Evolutionary conservation across 176 grass and related monocot species (phyloP), one percentile per base, ranked within the genome.

Genomic region (Dactylis glomerata): DNA sequence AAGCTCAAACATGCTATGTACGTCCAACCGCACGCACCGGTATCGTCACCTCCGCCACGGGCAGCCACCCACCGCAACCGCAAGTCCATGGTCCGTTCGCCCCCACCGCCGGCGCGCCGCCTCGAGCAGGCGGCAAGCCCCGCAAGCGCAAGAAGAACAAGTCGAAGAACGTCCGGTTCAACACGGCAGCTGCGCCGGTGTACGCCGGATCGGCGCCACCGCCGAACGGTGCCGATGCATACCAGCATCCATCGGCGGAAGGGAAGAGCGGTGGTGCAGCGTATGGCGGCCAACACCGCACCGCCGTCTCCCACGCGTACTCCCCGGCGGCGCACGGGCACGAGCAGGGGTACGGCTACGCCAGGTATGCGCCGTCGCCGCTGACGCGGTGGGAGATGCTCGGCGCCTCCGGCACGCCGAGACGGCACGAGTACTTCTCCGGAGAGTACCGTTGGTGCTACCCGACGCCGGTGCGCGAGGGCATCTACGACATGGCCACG

Each of bases 391-490:
- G 89, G 94, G 92, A 93, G 49, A 80, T 79, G 26, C 36, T 77
- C 49, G 79, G 66, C 50, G 0, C 80, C 32, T 31, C 22, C 2
- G 79, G 79, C 22, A 85, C 84, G 20, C 86, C 86, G 0, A 50
- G 90, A 75, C 81, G 86, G 44, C 75, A 78, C 30, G 94, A 97
- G 89, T 97, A 92, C 83, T 94, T 97, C 37, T 87, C 91, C 23
- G 42, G 90, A 6, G 94, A 97, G 78, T 97, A 97, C 80, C 73
- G 86, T 52, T 97, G 81, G 72, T 92, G 58, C 85, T 97, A 97
- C 77, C 92, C 92, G 11, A 97, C 94, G 22, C 92, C 92, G 45
- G 90, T 97, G 36, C 92, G 94, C 28, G 90, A 97, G 62, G 94
- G 92, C 20, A 97, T 97, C 87, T 97, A 92, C 90, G 82, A 81